These are phyloP conservation scores for Tuber brumale DNA, from an alignment of 495 filamentous ascomycete species.

Conservation along the genomic window DNA sequence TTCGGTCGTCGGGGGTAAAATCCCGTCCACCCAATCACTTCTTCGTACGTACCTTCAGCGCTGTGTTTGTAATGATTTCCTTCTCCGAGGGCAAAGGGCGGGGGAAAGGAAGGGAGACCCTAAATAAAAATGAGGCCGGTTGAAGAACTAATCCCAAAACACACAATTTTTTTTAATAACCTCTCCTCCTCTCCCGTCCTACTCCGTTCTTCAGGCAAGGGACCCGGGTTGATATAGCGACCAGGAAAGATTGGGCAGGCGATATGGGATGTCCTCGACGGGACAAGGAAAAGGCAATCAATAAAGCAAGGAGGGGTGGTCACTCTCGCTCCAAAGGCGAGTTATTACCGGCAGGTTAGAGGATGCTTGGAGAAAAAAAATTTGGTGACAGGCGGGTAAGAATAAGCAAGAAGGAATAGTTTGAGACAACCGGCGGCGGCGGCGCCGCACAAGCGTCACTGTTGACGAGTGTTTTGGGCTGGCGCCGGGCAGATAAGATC, in stretches of 20 bases:
- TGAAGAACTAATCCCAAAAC: neutral
- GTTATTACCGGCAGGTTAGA: neutral
- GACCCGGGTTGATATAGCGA: neutral
- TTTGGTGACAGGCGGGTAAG: neutral
- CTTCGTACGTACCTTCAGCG: neutral
- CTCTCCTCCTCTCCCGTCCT: neutral
- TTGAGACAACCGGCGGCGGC: neutral
- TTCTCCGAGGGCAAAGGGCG: neutral
- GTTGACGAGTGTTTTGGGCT: neutral
- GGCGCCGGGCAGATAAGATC: neutral
- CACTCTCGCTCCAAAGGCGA: neutral
- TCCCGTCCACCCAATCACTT: conserved; percentile 1
- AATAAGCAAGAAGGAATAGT: neutral
- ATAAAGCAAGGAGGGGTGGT: conserved; percentile 1
- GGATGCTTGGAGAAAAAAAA: neutral
- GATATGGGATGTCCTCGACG: neutral
- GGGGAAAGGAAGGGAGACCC: neutral
- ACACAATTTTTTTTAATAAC: neutral
- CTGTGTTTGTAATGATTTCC: neutral
- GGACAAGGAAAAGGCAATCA: neutral
- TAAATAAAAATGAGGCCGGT: neutral
- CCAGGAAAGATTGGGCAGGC: neutral
- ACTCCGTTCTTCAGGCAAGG: neutral
- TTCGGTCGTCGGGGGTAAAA: neutral
- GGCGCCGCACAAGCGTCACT: neutral